Base-by-base conservation (phyloP, 371 early-diverging fungal species). In the Actinomortierella wolfii region DNA sequence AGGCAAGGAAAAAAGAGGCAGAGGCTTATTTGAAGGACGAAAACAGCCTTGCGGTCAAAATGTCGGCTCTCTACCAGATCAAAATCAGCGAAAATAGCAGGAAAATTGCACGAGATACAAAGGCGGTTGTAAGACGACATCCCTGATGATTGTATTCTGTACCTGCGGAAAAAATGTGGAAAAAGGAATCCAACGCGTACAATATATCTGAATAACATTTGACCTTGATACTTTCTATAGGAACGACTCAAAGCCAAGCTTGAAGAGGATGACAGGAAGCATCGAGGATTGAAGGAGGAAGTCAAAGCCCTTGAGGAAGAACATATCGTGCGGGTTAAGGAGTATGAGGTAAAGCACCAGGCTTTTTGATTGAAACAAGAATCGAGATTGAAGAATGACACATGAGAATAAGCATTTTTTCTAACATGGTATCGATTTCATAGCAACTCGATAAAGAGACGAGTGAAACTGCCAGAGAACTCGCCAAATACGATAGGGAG, bases 1-100 rank as follows among this genome's bases (percentile, higher is more conserved):
- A 89, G 89, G 85, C 81, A 7, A 87, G 87, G 67, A 95, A 93
- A 78, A 76, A 81, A 42, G 95, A 95, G 68, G 96, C 97, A 1
- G 90, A 93, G 59, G 77, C 77, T 17, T 96, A 88, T 66, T 61
- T 97, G 20, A 80, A 85, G 60, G 82, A 86, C 13, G 96, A 95
- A 67, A 97, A 97, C 64, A 86, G 85, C 39, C 64, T 94, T 46
- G 83, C 88, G 11, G 61, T 76, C 29, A 88, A 91, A 45, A 87
- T 90, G 67, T 93, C 91, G 29, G 82, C 84, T 34, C 77, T 94
- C 1, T 93, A 86, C 65, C 96, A 95, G 69, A 81, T 86, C n/a
- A 81, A 85, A 39, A 57, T 82, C 2, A 77, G 74, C 56, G 82
- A 85, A 39, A 77, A 83, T 17, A 77, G 78, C 8, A 65, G 76